phyloP scores from a whole-genome alignment of 2,329 filamentous ascomycete species.

The Epichloe elymi region DNA sequence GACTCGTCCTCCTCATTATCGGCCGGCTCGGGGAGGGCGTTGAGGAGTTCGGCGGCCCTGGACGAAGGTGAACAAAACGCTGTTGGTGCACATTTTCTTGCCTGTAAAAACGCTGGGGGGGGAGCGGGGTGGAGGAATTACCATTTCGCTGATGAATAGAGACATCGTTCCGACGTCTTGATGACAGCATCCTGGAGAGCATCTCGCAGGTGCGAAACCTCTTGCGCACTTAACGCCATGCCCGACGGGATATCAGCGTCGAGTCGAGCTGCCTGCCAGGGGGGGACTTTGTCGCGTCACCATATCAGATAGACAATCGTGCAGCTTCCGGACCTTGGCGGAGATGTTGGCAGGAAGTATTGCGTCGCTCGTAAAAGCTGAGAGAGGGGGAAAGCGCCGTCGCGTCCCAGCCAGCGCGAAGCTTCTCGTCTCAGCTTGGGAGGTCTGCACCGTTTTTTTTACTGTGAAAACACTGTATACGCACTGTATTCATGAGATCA shows the following conservation, averaged over 20 bases:
- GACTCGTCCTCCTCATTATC: slow-evolving; percentile 40
- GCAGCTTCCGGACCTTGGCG: background rate
- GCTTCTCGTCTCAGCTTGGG: background rate
- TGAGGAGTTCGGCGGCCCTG: slow-evolving; percentile 90
- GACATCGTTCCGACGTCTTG: slow-evolving; percentile 84
- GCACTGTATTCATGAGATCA: background rate
- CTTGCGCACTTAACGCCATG: slow-evolving; percentile 43
- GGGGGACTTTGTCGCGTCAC: background rate
- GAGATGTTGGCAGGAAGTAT: background rate
- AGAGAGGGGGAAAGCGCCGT: too few relatives aligned
- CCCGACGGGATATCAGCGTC: background rate
- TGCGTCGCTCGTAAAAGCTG: too few relatives aligned
- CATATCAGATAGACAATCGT: background rate
- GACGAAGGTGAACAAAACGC: background rate
- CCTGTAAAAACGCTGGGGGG: too few relatives aligned
- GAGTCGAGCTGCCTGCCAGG: background rate
- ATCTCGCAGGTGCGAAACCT: slow-evolving; percentile 51
- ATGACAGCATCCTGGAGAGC: slow-evolving; percentile 75
- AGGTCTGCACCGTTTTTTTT: background rate
- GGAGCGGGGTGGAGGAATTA: slow-evolving; percentile 22
- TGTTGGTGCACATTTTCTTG: too few relatives aligned
- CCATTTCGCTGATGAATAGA: slow-evolving; percentile 97
- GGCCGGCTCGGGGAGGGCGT: slow-evolving; percentile 53
- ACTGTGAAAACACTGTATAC: fast-evolving
- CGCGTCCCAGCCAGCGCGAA: background rate